Conservation (phyloP, 768 basidiomycete species). For the Agrocybe chaxingu region DNA sequence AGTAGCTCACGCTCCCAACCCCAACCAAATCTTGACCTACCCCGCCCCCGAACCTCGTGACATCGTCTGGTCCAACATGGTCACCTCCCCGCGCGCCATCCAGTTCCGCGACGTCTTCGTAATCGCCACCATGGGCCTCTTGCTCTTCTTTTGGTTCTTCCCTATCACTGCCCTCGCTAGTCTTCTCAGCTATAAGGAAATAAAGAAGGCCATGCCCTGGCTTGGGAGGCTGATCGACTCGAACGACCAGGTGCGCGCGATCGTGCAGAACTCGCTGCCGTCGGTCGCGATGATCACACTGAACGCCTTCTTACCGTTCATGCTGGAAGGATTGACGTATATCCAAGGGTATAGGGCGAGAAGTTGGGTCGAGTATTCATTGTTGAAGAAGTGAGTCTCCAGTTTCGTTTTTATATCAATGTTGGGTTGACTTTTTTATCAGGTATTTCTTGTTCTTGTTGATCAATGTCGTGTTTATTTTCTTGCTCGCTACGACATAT, state of each 20-base stretch:
- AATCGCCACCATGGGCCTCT: conserved; percentile 58
- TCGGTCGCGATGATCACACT: conserved; percentile 86
- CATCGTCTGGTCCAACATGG: conserved; percentile 92
- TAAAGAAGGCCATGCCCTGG: conserved; percentile 88
- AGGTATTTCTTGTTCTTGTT: conserved; percentile 95
- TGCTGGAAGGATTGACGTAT: conserved; percentile 87
- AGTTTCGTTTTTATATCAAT: not conserved
- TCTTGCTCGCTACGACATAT: conserved; percentile 88
- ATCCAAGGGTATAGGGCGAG: conserved; percentile 87
- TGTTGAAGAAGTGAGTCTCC: conserved; percentile 78
- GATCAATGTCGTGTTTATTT: conserved; percentile 92
- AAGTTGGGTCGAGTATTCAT: conserved; percentile 90
- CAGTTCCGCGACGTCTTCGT: conserved; percentile 73
- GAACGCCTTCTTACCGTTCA: conserved; percentile 85
- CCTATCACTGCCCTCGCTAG: conserved; percentile 87
- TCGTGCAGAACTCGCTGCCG: conserved; percentile 94
- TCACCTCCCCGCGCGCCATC: conserved; percentile 54
- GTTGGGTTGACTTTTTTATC: conserved; percentile 10
- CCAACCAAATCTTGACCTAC: conserved; percentile 62
- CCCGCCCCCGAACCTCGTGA: conserved; percentile 93
- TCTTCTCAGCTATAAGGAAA: conserved; percentile 89
- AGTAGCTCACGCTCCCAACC: conserved; percentile 69
- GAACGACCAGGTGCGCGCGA: conserved; percentile 74
- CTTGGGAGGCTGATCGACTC: conserved; percentile 80
- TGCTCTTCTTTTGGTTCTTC: conserved; percentile 90